phyloP scores from a whole-genome alignment of 805 yeast genomes.

The Hanseniaspora osmophila region DNA sequence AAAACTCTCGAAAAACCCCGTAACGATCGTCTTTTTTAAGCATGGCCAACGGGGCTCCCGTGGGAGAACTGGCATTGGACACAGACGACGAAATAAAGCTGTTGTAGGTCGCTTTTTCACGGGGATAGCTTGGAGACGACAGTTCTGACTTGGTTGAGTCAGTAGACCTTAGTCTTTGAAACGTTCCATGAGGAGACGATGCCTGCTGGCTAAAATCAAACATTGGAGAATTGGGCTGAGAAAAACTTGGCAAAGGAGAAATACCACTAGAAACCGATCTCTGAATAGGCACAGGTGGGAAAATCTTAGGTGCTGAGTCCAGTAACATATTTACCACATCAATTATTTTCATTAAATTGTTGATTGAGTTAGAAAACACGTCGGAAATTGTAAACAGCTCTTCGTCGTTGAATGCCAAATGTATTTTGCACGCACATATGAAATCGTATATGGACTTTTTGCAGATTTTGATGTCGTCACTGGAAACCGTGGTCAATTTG shows the following conservation, averaged over 20 bases:
- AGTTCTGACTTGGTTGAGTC: background rate
- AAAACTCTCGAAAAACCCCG: constrained; percentile 69
- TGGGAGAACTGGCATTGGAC: background rate
- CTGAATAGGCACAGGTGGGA: constrained; percentile 21
- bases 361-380: constrained; percentile 71
- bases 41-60: constrained; percentile 4
- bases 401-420: constrained; percentile 62
- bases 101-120: too few species aligned
- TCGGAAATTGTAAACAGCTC: constrained; percentile 80
- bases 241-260: constrained; percentile 2
- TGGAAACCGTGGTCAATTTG: constrained; percentile 48
- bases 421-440: constrained; percentile 68
- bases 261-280: constrained; percentile 12
- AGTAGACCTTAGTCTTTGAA: background rate
- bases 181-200: background rate
- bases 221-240: constrained; percentile 1
- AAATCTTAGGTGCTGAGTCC: constrained; percentile 34
- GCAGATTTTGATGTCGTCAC: constrained; percentile 73
- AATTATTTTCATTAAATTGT: constrained; percentile 61
- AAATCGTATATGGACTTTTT: constrained; percentile 85
- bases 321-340: constrained; percentile 56
- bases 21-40: constrained; percentile 19
- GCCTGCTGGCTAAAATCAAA: background rate
- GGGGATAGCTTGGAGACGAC: background rate
- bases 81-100: background rate